phyloP scores from a whole-genome alignment of 202 grass and related monocot species.

The Dendrocalamus latiflorus region DNA sequence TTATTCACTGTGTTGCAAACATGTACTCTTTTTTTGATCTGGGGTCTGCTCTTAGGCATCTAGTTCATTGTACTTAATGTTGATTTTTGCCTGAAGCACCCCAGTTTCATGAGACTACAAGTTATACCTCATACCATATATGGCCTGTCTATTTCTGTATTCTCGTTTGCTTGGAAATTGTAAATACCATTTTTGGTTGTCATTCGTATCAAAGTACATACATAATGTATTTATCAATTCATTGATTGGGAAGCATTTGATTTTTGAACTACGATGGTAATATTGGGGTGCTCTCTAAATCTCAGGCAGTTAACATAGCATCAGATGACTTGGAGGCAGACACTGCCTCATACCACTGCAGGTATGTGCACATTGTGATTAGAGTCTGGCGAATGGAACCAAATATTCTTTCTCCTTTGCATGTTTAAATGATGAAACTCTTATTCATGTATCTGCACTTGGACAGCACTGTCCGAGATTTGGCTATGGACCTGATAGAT shows the following conservation, averaged over 20 bases:
- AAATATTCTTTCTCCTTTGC: too few relatives aligned
- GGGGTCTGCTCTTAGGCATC: background rate
- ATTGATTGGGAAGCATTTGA: background rate
- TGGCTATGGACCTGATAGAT: too few relatives aligned
- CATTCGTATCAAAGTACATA: background rate
- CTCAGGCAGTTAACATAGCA: conserved; percentile 58
- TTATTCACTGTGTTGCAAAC: background rate
- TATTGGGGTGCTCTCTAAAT: conserved; percentile 3
- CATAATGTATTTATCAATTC: background rate
- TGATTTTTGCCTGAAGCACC: background rate
- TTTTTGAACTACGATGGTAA: conserved; percentile 8
- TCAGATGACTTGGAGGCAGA: conserved; percentile 64
- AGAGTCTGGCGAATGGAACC: background rate
- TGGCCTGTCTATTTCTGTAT: background rate
- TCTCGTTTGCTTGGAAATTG: background rate
- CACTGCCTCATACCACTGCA: conserved; percentile 86
- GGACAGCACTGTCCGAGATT: too few relatives aligned
- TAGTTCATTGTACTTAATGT: background rate
- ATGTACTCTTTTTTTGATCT: background rate
- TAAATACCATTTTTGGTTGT: background rate
- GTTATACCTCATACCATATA: too few relatives aligned
- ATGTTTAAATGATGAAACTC: too few relatives aligned
- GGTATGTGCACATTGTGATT: conserved; percentile 40
- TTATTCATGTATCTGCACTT: too few relatives aligned
- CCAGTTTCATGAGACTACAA: too few relatives aligned